Evolutionary conservation across 495 filamentous ascomycete species (phyloP).

Genomic region (Penicillium manginii): DNA sequence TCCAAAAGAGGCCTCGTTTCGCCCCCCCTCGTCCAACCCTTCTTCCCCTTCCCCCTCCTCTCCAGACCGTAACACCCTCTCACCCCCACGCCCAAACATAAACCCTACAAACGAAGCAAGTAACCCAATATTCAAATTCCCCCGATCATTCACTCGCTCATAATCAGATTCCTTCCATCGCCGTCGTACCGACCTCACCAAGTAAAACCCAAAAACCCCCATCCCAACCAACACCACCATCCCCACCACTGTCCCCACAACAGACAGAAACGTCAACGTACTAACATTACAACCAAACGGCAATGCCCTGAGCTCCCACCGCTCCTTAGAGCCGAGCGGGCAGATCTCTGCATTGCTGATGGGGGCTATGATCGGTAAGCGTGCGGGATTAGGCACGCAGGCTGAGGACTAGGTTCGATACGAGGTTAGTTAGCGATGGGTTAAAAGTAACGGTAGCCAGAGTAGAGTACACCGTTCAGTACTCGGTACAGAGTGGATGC

Average conservation of each 20-base stretch:
- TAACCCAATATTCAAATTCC: conserved; percentile 9
- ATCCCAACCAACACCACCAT: conserved; percentile 37
- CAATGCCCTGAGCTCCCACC: conserved; percentile 55
- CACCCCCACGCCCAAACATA: neutral
- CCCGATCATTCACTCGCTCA: conserved; percentile 9
- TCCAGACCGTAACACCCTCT: neutral
- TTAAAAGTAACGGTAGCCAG: too few species aligned
- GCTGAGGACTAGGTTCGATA: conserved; percentile 45
- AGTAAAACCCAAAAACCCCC: conserved; percentile 29
- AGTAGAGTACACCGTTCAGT: too few species aligned
- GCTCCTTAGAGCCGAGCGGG: conserved; percentile 50
- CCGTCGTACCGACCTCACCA: conserved; percentile 24
- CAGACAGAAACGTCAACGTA: conserved; percentile 51
- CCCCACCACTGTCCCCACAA: conserved; percentile 39
- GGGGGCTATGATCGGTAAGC: conserved; percentile 50
- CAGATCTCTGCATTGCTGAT: conserved; percentile 49
- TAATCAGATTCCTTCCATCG: conserved; percentile 31
- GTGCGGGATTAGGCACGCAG: conserved; percentile 52
- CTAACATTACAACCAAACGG: conserved; percentile 56
- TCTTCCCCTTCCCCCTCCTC: conserved; percentile 8
- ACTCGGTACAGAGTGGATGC: too few species aligned
- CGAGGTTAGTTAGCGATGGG: too few species aligned
- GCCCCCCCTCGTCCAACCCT: conserved; percentile 19
- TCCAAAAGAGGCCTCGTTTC: conserved; percentile 38
- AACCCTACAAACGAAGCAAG: neutral